Evolutionary conservation across 2,329 filamentous ascomycete species (phyloP).

Genomic region (Aspergillus aculeatus): DNA sequence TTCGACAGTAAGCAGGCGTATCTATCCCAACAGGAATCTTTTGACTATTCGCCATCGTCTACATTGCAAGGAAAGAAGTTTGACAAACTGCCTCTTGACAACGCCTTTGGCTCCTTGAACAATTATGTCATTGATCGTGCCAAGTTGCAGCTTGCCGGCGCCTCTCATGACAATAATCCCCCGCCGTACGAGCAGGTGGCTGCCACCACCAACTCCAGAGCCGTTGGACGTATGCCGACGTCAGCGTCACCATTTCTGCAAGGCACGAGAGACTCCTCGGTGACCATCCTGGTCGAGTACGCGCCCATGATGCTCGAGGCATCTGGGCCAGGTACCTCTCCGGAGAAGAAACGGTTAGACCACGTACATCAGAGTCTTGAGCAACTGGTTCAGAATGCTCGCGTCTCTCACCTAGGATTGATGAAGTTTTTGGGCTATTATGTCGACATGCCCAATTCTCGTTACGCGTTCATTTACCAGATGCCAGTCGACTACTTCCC

Average conservation of each 20-base stretch:
- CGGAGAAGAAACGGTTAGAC: constrained; percentile 33
- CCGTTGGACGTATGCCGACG: constrained; percentile 40
- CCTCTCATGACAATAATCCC: constrained; percentile 40
- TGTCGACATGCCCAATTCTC: constrained; percentile 56
- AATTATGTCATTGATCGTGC: constrained; percentile 42
- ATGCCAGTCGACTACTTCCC: constrained; percentile 52
- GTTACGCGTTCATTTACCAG: constrained; percentile 62
- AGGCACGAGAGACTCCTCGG: constrained; percentile 34
- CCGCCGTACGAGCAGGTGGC: constrained; percentile 45
- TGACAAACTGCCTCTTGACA: constrained; percentile 20
- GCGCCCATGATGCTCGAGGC: constrained; percentile 41
- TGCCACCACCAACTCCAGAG: constrained; percentile 43
- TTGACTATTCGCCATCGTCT: constrained; percentile 25
- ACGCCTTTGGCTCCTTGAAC: constrained; percentile 28
- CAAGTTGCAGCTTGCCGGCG: constrained; percentile 40
- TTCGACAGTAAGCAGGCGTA: constrained; percentile 31
- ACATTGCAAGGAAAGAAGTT: constrained; percentile 18
- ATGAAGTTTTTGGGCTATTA: constrained; percentile 52
- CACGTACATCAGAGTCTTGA: constrained; percentile 40
- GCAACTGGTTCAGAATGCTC: constrained; percentile 42
- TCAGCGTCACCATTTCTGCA: constrained; percentile 37
- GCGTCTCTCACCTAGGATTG: constrained; percentile 42
- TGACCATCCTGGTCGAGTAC: constrained; percentile 45
- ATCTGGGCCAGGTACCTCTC: constrained; percentile 28
- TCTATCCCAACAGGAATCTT: constrained; percentile 18